Percentiles rank a stretch among this genome's conserved stretches.
Evolutionary conservation across 2,329 filamentous ascomycete genomes (phyloP).

Genomic region (Aspergillus vadensis): DNA sequence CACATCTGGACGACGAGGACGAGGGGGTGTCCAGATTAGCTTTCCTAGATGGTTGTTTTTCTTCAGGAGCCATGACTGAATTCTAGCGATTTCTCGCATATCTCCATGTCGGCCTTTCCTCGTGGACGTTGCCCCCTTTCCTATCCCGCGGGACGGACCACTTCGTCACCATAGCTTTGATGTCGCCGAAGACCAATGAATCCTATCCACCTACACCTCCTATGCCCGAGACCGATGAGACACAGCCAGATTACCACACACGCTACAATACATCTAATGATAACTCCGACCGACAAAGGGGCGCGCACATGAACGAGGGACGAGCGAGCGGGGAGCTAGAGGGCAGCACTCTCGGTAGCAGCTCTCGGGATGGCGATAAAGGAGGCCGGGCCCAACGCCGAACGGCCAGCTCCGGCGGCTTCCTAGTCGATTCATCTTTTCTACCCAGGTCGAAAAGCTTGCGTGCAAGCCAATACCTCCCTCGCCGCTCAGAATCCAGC

Average conservation of each 20-base stretch:
- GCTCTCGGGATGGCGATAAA: constrained; percentile 38
- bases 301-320: constrained; percentile 31
- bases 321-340: constrained; percentile 37
- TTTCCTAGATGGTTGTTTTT: background rate
- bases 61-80: constrained; percentile 7
- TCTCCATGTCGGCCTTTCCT: constrained; percentile 25
- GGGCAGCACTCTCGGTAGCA: constrained; percentile 40
- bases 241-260: background rate
- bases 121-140: constrained; percentile 23
- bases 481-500: constrained; percentile 31
- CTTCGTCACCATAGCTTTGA: constrained; percentile 22
- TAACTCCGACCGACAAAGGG: constrained; percentile 19
- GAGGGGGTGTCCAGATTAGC: constrained; percentile 1
- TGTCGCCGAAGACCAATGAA: constrained; percentile 27
- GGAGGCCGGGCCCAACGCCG: constrained; percentile 29
- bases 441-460: constrained; percentile 31
- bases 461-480: constrained; percentile 26
- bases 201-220: constrained; percentile 16
- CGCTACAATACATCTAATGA: constrained; percentile 20
- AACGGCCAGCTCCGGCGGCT: constrained; percentile 42
- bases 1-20: constrained; percentile 6
- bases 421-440: constrained; percentile 49
- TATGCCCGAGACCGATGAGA: constrained; percentile 20
- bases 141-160: constrained; percentile 25
- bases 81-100: constrained; percentile 1